A percentile compares a stretch with the other conserved stretches of the same genome.
Conservation (phyloP, 495 filamentous ascomycete genomes). For the Penicillium daleae region DNA sequence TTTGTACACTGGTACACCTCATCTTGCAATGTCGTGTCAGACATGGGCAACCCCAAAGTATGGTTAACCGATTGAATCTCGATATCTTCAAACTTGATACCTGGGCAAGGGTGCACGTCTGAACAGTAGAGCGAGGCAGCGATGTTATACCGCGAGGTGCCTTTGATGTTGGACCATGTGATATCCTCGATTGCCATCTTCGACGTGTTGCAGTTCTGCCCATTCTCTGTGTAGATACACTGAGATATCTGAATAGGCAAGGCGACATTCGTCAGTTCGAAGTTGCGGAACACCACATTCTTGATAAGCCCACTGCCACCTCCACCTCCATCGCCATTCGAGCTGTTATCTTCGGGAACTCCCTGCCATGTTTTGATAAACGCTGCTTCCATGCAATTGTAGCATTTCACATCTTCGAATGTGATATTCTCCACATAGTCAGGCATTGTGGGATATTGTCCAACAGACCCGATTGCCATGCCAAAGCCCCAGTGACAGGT, state of each 20-base stretch:
- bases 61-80: constrained; percentile 46
- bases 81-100: constrained; percentile 53
- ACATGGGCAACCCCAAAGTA: constrained; percentile 29
- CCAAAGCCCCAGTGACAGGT: constrained; percentile 34
- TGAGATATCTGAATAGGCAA: constrained; percentile 61
- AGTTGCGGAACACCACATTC: constrained; percentile 58
- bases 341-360: constrained; percentile 22
- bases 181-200: constrained; percentile 54
- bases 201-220: constrained; percentile 50
- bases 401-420: constrained; percentile 29
- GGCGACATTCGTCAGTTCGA: constrained; percentile 50
- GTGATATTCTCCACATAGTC: constrained; percentile 38
- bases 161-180: constrained; percentile 59
- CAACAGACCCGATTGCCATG: constrained; percentile 51
- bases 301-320: constrained; percentile 44
- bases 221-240: constrained; percentile 57
- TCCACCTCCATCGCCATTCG: constrained; percentile 40
- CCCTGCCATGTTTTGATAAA: constrained; percentile 61
- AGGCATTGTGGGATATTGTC: constrained; percentile 40
- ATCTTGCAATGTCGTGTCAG: constrained; percentile 24
- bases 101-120: constrained; percentile 48
- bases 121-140: constrained; percentile 59
- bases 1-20: constrained; percentile 35
- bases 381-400: constrained; percentile 54
- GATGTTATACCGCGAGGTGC: constrained; percentile 58